These are phyloP conservation scores for Omphalotus olearius DNA, from an alignment of 1,284 basidiomycete species.

Conservation along the genomic window DNA sequence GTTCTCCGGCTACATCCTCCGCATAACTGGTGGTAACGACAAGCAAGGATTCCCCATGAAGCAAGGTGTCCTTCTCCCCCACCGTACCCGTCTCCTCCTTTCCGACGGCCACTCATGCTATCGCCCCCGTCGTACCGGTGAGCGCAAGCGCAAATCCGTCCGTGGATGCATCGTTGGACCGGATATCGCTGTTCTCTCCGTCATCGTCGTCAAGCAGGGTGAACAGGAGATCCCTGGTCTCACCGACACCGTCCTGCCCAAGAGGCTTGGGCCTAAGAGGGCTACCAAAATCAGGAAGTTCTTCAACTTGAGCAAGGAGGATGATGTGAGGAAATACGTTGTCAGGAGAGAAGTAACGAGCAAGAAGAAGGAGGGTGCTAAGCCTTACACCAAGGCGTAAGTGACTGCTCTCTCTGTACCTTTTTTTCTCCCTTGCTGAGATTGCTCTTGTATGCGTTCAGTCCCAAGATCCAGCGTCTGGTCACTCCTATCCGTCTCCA, in stretches of 20 bases:
- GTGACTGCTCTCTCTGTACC: slow-evolving; percentile 30
- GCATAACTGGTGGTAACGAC: slow-evolving; percentile 96
- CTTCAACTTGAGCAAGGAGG: slow-evolving; percentile 98
- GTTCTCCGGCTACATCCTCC: slow-evolving; percentile 96
- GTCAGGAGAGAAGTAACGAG: slow-evolving; percentile 89
- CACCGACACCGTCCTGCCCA: slow-evolving; percentile 91
- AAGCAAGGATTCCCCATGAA: slow-evolving; percentile 99
- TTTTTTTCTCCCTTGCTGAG: slow-evolving; percentile 1
- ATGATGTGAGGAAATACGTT: slow-evolving; percentile 98
- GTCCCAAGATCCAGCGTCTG: slow-evolving; percentile 86
- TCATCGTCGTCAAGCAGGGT: slow-evolving; percentile 97
- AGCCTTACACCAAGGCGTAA: slow-evolving; percentile 97
- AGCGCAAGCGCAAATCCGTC: slow-evolving; percentile 98
- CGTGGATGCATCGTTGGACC: slow-evolving; percentile 97
- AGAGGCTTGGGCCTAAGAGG: slow-evolving; percentile 93
- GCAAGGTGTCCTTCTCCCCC: slow-evolving; percentile 94
- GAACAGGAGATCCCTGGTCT: slow-evolving; percentile 89
- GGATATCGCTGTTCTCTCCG: slow-evolving; percentile 93
- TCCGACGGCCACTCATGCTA: slow-evolving; percentile 97
- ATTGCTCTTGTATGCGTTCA: slow-evolving; percentile 24
- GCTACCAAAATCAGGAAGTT: slow-evolving; percentile 95
- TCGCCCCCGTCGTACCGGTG: slow-evolving; percentile 88
- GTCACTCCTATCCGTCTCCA: slow-evolving; percentile 95
- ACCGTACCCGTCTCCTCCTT: slow-evolving; percentile 94
- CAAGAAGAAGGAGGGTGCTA: slow-evolving; percentile 88